These are phyloP conservation scores for Metarhizium anisopliae DNA, from an alignment of 2,329 filamentous ascomycete species.

Conservation along the genomic window DNA sequence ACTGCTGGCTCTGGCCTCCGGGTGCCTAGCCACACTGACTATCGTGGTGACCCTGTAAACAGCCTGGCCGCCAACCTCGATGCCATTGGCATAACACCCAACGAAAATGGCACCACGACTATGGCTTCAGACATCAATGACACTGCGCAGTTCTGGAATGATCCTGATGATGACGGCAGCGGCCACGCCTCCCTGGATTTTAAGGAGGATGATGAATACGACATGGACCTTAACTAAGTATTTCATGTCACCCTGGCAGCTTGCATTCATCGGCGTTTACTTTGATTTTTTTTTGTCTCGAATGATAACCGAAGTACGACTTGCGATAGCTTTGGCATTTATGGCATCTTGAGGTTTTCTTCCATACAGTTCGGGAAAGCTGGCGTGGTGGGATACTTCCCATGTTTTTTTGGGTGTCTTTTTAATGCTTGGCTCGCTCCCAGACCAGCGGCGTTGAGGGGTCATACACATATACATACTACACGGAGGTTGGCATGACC, in stretches of 20 bases:
- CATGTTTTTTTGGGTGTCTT: not conserved
- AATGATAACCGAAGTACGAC: not conserved
- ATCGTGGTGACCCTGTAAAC: conserved; percentile 69
- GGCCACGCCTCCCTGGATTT: conserved; percentile 61
- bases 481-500: not conserved
- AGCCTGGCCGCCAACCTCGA: conserved; percentile 29
- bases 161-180: conserved; percentile 63
- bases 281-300: not conserved
- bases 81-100: conserved; percentile 27
- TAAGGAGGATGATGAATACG: conserved; percentile 92
- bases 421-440: not conserved
- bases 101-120: conserved; percentile 27
- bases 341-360: not conserved
- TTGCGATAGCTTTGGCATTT: not conserved
- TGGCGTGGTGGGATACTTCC: conserved; percentile 1
- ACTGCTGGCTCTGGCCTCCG: conserved; percentile 75
- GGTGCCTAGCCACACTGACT: conserved; percentile 88
- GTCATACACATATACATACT: conserved; percentile 3
- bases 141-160: conserved; percentile 53
- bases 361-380: not conserved
- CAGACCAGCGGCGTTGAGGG: conserved; percentile 6
- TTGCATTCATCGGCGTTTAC: conserved; percentile 12
- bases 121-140: conserved; percentile 39
- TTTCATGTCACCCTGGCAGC: conserved; percentile 1
- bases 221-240: conserved; percentile 59